These are phyloP conservation scores for Pyrenochaeta sp. DNA, from an alignment of 2,329 filamentous ascomycete species.

Conservation along the genomic window DNA sequence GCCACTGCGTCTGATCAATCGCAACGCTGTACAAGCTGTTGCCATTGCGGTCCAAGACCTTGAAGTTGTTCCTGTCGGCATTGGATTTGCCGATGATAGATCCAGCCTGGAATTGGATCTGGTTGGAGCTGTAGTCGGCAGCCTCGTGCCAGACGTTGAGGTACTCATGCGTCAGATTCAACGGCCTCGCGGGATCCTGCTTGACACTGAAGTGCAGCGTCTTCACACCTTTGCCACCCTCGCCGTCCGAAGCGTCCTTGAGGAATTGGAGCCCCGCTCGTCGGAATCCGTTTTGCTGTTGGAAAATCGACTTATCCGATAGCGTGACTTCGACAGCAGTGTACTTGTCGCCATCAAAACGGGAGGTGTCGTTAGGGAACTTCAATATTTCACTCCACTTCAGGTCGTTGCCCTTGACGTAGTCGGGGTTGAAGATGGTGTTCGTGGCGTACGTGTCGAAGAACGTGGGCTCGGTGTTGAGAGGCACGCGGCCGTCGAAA, in stretches of 20 bases:
- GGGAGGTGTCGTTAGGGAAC: conserved; percentile 55
- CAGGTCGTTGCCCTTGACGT: conserved; percentile 63
- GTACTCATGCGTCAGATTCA: conserved; percentile 70
- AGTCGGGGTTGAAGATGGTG: conserved; percentile 60
- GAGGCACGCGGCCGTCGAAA: conserved; percentile 48
- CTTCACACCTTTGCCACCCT: conserved; percentile 64
- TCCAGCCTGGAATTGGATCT: conserved; percentile 63
- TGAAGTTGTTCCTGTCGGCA: conserved; percentile 55
- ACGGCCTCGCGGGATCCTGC: conserved; percentile 60
- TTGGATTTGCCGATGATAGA: conserved; percentile 57
- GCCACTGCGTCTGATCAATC: conserved; percentile 62
- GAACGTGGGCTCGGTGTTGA: conserved; percentile 30
- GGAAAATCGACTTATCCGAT: conserved; percentile 67
- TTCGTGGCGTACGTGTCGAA: conserved; percentile 46
- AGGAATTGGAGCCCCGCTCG: conserved; percentile 65
- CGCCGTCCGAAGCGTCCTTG: conserved; percentile 61
- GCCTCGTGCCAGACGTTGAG: conserved; percentile 55
- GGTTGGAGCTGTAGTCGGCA: conserved; percentile 52
- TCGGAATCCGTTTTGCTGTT: conserved; percentile 67
- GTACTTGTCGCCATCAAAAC: conserved; percentile 57
- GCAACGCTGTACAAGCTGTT: conserved; percentile 59
- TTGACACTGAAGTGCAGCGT: conserved; percentile 69
- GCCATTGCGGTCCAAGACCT: conserved; percentile 48
- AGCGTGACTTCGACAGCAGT: conserved; percentile 64
- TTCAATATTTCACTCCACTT: conserved; percentile 62